Base-by-base conservation (phyloP, 495 filamentous ascomycete genomes). In the Haplographium delicatum region DNA sequence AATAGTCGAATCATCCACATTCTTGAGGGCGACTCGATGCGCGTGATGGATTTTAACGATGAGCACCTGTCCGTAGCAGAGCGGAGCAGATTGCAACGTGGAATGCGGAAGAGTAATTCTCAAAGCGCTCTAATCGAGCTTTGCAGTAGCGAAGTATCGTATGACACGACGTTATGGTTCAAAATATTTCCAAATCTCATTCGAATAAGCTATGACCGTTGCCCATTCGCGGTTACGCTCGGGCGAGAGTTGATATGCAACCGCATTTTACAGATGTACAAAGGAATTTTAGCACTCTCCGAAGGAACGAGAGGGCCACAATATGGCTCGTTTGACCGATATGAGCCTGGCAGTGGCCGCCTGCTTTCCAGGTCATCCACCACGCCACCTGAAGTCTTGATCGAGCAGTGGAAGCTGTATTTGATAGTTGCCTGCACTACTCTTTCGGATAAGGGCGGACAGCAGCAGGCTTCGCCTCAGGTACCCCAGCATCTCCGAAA, bases 401-500 rank as follows among this genome's bases (percentile, higher is more conserved):
- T 97, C 50, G 93, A 97, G 62, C 93, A 99, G 65, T 99, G 91
- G 91, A 97, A 95, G 66, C 71, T 97, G n/a, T 96, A 96, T 62
- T 75, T 99, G 34, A 87, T 95, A 37, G 95, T 97, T 68, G 94
- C 94, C 5, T 99, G 94, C 64, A 95, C 90, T 7, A 99, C 94
- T 0, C 74, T 99, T 23, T 91, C 85, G 24, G 91, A 89, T 50
- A 81, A 88, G 15, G 91, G 90, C 15, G 81, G 75, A 15, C 74
- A 78, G 25, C 81, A 78, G 34, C 80, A 76, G 57, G 79, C 62
- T 41, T 52, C 62, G 60, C 57, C 79, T 68, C 76, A 69, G 56
- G 77, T 80, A 54, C 74, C 76, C n/a, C 88, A 95, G 57, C 91
- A 98, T 63, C 78, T 80, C 4, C 80, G 93, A 30, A 96, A 91